These are phyloP conservation scores for Tanozyma kutaoensis DNA, from an alignment of 805 yeast genomes.

Conservation along the genomic window DNA sequence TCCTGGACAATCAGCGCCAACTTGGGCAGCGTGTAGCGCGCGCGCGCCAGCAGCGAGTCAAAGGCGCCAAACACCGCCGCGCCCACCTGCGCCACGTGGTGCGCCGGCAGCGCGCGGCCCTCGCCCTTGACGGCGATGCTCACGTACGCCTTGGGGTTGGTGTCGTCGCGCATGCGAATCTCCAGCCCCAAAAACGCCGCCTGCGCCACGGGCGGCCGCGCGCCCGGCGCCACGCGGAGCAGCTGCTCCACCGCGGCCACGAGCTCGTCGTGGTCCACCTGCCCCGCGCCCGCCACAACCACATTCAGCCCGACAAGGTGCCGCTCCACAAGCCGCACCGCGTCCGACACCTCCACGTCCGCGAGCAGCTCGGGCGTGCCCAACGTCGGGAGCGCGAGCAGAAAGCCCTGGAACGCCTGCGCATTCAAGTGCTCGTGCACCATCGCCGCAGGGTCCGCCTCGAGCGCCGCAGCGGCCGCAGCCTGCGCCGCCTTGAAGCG, in stretches of 20 bases:
- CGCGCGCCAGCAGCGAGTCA: conserved; percentile 39
- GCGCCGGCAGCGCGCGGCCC: conserved; percentile 46
- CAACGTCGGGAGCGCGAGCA: conserved; percentile 60
- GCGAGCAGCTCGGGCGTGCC: conserved; percentile 61
- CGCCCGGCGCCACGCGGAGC: conserved; percentile 37
- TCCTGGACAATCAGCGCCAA: conserved; percentile 56
- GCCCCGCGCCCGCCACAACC: conserved; percentile 63
- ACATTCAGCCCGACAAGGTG: conserved; percentile 51
- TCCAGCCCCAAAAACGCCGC: conserved; percentile 76
- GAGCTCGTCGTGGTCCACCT: conserved; percentile 53
- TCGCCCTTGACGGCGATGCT: conserved; percentile 69
- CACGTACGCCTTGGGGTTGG: conserved; percentile 68
- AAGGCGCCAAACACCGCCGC: conserved; percentile 42
- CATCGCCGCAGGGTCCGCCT: conserved; percentile 39
- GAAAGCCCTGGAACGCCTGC: conserved; percentile 79
- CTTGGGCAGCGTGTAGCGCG: conserved; percentile 46
- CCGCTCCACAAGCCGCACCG: conserved; percentile 39
- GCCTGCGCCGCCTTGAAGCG: conserved; percentile 33
- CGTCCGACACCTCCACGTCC: conserved; percentile 45
- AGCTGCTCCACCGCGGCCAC: conserved; percentile 50
- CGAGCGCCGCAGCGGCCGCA: conserved; percentile 38
- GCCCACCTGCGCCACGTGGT: conserved; percentile 62
- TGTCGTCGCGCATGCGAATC: conserved; percentile 80
- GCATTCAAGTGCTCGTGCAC: conserved; percentile 68
- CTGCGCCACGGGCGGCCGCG: conserved; percentile 31